A percentile compares a stretch with the other conserved stretches of the same genome.
Conservation (phyloP, 352 stramenopile species). For the Phytophthora nicotianae region DNA sequence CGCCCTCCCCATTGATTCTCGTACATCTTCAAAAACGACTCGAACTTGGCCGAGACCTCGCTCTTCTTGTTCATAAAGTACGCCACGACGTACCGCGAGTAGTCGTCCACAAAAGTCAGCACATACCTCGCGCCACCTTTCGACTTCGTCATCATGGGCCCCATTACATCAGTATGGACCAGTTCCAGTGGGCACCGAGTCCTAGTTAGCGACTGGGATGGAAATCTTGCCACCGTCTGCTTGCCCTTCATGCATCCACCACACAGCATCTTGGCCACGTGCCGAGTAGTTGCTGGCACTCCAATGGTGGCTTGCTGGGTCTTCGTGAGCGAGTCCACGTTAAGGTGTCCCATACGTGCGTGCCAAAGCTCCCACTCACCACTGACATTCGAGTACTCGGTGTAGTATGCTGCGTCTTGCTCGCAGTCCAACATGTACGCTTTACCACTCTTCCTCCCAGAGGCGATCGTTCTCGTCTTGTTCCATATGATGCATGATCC, state of each 20-base stretch:
- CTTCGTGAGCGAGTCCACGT: conserved; percentile 1
- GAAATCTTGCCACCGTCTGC: background rate
- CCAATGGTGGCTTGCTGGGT: conserved; percentile 2
- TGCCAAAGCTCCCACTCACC: conserved; percentile 33
- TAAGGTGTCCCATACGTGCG: conserved; percentile 23
- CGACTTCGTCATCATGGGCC: conserved; percentile 20
- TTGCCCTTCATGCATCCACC: conserved; percentile 21
- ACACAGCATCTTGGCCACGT: conserved; percentile 3
- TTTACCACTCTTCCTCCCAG: conserved; percentile 15
- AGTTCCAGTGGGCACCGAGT: background rate
- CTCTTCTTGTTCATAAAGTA: background rate
- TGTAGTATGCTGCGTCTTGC: background rate
- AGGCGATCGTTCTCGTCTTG: conserved; percentile 3
- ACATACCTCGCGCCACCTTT: background rate
- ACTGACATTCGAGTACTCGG: background rate
- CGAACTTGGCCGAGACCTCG: background rate
- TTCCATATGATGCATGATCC: conserved; percentile 14
- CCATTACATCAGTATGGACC: conserved; percentile 24
- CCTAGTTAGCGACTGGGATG: conserved; percentile 6
- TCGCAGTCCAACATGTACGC: conserved; percentile 15
- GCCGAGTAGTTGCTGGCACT: background rate
- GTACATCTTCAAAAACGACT: background rate
- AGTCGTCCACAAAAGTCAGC: background rate
- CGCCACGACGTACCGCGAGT: background rate
- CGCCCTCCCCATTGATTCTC: conserved; percentile 20